phyloP scores from a whole-genome alignment of 1,284 basidiomycete species.

The Gomphus sp. region DNA sequence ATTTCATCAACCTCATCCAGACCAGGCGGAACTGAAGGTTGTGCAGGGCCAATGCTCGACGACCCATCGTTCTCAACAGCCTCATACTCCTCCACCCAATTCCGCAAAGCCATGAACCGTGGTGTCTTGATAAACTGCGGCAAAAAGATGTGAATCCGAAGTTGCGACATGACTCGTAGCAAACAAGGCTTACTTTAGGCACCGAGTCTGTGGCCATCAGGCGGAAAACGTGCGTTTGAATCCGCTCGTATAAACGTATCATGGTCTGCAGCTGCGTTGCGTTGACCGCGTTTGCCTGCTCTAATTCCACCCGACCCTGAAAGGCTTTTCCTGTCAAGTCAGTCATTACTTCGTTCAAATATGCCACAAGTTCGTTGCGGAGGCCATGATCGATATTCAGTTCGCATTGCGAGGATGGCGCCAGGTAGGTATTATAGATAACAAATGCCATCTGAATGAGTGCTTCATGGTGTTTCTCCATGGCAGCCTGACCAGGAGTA shows the following conservation, averaged over 20 bases:
- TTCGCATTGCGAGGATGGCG: constrained; percentile 90
- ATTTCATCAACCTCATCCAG: constrained; percentile 52
- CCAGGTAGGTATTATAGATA: constrained; percentile 93
- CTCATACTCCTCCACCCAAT: constrained; percentile 65
- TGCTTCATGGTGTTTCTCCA: constrained; percentile 96
- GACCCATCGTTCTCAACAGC: constrained; percentile 54
- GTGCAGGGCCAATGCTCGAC: constrained; percentile 28
- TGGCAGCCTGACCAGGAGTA: constrained; percentile 75
- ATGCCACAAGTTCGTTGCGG: constrained; percentile 87
- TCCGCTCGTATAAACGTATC: constrained; percentile 90
- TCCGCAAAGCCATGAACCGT: constrained; percentile 64
- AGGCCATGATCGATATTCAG: constrained; percentile 97
- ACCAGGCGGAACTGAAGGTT: constrained; percentile 58
- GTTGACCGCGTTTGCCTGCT: constrained; percentile 70
- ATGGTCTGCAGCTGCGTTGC: constrained; percentile 93
- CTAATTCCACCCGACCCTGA: constrained; percentile 71
- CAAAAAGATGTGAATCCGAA: constrained; percentile 7
- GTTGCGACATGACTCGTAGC: not conserved
- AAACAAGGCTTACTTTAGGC: constrained; percentile 59
- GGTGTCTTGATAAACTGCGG: constrained; percentile 75
- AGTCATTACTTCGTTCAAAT: constrained; percentile 82
- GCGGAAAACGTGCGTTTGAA: constrained; percentile 94
- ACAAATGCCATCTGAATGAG: constrained; percentile 91
- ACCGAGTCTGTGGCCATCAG: constrained; percentile 98
- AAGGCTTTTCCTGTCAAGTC: constrained; percentile 66